phyloP scores from a whole-genome alignment of 805 yeast genomes.

The Candida pini region DNA sequence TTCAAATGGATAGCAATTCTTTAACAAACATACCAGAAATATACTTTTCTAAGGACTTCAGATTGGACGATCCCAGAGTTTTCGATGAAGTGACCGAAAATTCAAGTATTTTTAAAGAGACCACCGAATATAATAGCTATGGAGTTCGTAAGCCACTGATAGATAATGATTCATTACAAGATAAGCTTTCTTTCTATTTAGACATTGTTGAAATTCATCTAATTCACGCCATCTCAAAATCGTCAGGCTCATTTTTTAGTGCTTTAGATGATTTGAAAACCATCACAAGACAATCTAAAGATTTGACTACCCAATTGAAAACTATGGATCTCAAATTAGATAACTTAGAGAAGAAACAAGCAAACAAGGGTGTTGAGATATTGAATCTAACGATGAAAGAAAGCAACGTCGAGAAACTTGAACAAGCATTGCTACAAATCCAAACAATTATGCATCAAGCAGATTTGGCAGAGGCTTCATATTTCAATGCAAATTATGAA shows the following conservation, averaged over 20 bases:
- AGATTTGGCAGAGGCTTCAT: constrained; percentile 43
- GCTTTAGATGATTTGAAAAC: constrained; percentile 74
- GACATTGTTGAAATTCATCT: constrained; percentile 81
- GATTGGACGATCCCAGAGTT: constrained; percentile 82
- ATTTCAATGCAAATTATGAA: constrained; percentile 40
- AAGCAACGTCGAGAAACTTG: constrained; percentile 56
- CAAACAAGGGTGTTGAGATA: constrained; percentile 44
- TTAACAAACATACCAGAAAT: constrained; percentile 58
- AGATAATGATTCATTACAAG: constrained; percentile 59
- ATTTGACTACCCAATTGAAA: constrained; percentile 43
- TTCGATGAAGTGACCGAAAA: constrained; percentile 71
- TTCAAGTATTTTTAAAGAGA: constrained; percentile 33
- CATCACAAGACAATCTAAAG: constrained; percentile 50
- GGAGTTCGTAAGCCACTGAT: constrained; percentile 35
- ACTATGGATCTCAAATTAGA: constrained; percentile 41
- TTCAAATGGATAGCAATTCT: constrained; percentile 20
- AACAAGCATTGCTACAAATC: constrained; percentile 54
- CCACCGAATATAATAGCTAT: constrained; percentile 26
- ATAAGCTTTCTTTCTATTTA: constrained; percentile 71
- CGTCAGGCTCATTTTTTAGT: constrained; percentile 79
- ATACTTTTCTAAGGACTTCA: constrained; percentile 62
- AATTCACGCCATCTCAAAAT: constrained; percentile 74
- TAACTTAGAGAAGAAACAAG: constrained; percentile 42
- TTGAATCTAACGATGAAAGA: constrained; percentile 46
- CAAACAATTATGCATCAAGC: constrained; percentile 39